Conservation (phyloP, 2,329 filamentous ascomycete species). For the Penicillium freii region DNA sequence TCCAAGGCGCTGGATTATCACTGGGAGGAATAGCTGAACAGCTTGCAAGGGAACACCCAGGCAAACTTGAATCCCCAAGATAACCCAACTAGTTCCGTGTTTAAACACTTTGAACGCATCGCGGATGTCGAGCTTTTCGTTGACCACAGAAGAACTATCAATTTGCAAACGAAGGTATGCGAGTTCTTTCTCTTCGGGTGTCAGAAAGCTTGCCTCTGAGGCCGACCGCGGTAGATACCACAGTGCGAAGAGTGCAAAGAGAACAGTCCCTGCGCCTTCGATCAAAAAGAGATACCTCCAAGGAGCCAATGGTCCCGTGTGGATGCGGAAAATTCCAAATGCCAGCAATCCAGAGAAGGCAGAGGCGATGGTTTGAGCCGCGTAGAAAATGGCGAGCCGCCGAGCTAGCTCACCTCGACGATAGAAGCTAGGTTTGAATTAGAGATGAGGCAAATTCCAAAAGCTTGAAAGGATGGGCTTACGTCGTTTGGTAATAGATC, state of each 20-base stretch:
- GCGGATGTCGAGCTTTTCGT: conserved; percentile 32
- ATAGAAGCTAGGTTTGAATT: conserved; percentile 21
- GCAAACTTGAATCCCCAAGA: conserved; percentile 30
- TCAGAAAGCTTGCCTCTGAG: conserved; percentile 42
- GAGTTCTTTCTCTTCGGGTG: conserved; percentile 36
- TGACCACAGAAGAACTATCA: conserved; percentile 34
- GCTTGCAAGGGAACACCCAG: conserved; percentile 30
- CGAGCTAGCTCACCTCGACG: conserved; percentile 30
- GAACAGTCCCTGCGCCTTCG: conserved; percentile 43
- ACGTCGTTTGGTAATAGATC: conserved; percentile 31
- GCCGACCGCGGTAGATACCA: conserved; percentile 43
- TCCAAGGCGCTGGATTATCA: conserved; percentile 35
- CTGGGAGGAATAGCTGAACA: conserved; percentile 32
- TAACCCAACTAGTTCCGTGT: conserved; percentile 29
- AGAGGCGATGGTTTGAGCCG: conserved; percentile 28
- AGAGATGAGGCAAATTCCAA: not conserved
- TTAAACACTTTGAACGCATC: conserved; percentile 32
- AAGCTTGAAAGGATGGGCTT: not conserved
- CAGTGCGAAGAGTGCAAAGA: conserved; percentile 40
- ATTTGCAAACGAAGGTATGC: conserved; percentile 38
- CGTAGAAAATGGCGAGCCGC: conserved; percentile 33
- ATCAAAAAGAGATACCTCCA: conserved; percentile 51
- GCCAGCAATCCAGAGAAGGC: conserved; percentile 36
- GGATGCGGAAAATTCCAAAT: conserved; percentile 44
- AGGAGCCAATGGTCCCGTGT: conserved; percentile 31